Percentiles rank a stretch among this genome's conserved stretches.
These are phyloP conservation scores for Zygosaccharomyces bailii DNA, from an alignment of 805 yeast genomes.

Conservation along the genomic window DNA sequence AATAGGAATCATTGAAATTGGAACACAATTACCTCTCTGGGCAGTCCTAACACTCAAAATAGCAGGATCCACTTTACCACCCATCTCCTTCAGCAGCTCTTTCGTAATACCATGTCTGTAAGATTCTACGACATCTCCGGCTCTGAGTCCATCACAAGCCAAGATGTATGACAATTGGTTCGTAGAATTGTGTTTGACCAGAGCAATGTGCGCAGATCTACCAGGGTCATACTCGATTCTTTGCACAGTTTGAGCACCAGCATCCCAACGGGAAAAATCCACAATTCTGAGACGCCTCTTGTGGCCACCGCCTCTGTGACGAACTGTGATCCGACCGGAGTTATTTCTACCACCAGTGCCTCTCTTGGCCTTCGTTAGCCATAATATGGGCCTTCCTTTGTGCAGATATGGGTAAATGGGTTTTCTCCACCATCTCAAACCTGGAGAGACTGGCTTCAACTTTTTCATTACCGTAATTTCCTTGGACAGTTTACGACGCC, in stretches of 20 bases:
- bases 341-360: conserved; percentile 85
- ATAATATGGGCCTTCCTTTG: conserved; percentile 76
- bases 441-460: conserved; percentile 80
- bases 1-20: conserved; percentile 87
- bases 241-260: conserved; percentile 75
- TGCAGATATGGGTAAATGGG: conserved; percentile 85
- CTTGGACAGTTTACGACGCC: conserved; percentile 70
- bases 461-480: conserved; percentile 68
- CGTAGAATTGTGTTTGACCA: conserved; percentile 61
- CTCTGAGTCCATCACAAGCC: conserved; percentile 90
- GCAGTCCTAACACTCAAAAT: conserved; percentile 80
- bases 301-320: conserved; percentile 98
- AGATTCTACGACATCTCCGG: conserved; percentile 86
- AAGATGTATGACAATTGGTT: conserved; percentile 71
- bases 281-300: conserved; percentile 80
- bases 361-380: conserved; percentile 68
- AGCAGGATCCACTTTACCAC: conserved; percentile 90
- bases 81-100: conserved; percentile 74
- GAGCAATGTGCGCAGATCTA: conserved; percentile 89
- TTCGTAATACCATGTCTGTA: conserved; percentile 85
- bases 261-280: conserved; percentile 63
- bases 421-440: conserved; percentile 80
- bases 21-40: conserved; percentile 92
- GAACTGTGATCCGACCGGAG: conserved; percentile 80
- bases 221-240: conserved; percentile 96